These are phyloP conservation scores for Priceomyces haplophilus DNA, from an alignment of 805 yeast genomes.

Conservation along the genomic window DNA sequence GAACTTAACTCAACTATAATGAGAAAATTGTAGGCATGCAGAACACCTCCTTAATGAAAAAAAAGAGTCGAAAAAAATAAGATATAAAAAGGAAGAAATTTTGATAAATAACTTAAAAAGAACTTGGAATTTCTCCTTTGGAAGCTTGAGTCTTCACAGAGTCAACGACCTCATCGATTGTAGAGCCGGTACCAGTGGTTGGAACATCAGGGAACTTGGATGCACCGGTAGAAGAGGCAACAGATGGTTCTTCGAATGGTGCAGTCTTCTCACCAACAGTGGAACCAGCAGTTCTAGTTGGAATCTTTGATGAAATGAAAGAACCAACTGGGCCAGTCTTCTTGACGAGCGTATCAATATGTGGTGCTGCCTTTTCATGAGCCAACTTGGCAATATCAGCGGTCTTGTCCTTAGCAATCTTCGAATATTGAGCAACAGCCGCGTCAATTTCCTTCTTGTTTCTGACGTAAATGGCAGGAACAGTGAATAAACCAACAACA, in stretches of 20 bases:
- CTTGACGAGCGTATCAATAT: slow-evolving; percentile 51
- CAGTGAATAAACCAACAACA: slow-evolving; percentile 63
- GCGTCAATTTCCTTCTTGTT: slow-evolving; percentile 78
- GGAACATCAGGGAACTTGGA: slow-evolving; percentile 44
- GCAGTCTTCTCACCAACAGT: slow-evolving; percentile 47
- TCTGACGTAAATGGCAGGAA: slow-evolving; percentile 69
- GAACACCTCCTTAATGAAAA: not conserved
- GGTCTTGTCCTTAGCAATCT: slow-evolving; percentile 50
- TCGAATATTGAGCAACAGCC: slow-evolving; percentile 44
- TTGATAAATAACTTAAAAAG: slow-evolving; percentile 2
- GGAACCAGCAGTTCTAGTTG: slow-evolving; percentile 69
- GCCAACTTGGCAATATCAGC: slow-evolving; percentile 38
- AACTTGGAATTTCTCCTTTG: slow-evolving; percentile 6
- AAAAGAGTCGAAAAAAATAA: not conserved
- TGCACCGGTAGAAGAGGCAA: slow-evolving; percentile 33
- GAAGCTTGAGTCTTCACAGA: slow-evolving; percentile 17
- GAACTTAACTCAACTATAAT: not conserved
- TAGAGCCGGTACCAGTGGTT: slow-evolving; percentile 16
- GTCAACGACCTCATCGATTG: slow-evolving; percentile 23
- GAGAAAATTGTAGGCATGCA: slow-evolving; percentile 1
- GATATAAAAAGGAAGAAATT: not conserved
- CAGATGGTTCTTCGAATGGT: slow-evolving; percentile 16
- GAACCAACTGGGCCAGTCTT: slow-evolving; percentile 67
- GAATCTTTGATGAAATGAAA: slow-evolving; percentile 54
- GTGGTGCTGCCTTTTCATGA: slow-evolving; percentile 51